Evolutionary conservation across 2,329 filamentous ascomycete genomes (phyloP).

Genomic region (Penicillium sclerotiorum): DNA sequence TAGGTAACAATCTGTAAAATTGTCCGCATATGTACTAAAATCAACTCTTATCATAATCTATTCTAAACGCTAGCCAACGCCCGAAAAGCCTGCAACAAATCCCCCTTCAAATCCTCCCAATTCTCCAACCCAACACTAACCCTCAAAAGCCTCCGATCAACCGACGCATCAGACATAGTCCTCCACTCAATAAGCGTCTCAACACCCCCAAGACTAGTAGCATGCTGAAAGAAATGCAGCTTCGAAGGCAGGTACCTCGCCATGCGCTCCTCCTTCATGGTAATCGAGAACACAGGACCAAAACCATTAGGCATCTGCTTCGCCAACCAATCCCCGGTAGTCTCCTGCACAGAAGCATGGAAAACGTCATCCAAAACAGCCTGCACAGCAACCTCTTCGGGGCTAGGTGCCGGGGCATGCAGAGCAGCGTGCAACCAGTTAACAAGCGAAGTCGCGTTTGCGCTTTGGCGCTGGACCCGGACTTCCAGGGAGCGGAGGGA

Average conservation of each 20-base stretch:
- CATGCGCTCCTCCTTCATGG: slow-evolving; percentile 60
- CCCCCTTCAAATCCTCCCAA: slow-evolving; percentile 78
- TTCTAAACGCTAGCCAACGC: slow-evolving; percentile 45
- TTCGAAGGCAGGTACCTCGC: slow-evolving; percentile 76
- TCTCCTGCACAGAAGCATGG: slow-evolving; percentile 79
- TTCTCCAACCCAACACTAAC: slow-evolving; percentile 86
- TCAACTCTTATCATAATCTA: neutral
- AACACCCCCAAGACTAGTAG: slow-evolving; percentile 89
- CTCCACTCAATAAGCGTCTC: slow-evolving; percentile 98
- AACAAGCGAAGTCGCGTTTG: slow-evolving; percentile 70
- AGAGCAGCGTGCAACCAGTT: slow-evolving; percentile 66
- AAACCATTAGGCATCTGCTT: slow-evolving; percentile 91
- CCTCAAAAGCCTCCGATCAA: slow-evolving; percentile 73
- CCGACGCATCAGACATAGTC: slow-evolving; percentile 75
- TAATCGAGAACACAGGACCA: slow-evolving; percentile 83
- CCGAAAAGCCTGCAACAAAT: slow-evolving; percentile 69
- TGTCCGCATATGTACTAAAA: no score
- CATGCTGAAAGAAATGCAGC: slow-evolving; percentile 85
- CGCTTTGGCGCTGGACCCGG: slow-evolving; percentile 74
- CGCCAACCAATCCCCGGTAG: slow-evolving; percentile 70
- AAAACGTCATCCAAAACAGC: slow-evolving; percentile 63
- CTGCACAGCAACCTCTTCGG: slow-evolving; percentile 51
- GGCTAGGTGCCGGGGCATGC: slow-evolving; percentile 38
- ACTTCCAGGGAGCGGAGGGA: slow-evolving; percentile 85
- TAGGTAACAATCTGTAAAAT: no score